Conservation (phyloP, 257 asterid genomes). For the Solanum ahanhuiri region DNA sequence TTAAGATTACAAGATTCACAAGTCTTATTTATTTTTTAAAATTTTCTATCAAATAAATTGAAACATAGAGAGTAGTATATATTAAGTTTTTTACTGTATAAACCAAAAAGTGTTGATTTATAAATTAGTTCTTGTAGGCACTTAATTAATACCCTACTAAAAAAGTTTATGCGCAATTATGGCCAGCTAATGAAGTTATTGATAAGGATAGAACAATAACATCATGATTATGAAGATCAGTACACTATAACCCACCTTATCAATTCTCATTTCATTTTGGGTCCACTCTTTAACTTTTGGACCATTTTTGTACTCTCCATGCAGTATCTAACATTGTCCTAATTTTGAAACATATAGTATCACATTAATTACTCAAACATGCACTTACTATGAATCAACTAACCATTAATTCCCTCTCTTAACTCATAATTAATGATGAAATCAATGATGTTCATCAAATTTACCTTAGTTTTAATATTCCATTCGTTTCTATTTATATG, state of each 20-base stretch:
- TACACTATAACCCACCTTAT: neutral
- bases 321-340: conserved; percentile 20
- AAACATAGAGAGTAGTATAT: no score
- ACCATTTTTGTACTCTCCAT: conserved; percentile 8
- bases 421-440: neutral
- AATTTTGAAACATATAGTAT: conserved; percentile 7
- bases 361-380: conserved; percentile 11
- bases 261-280: conserved; percentile 11
- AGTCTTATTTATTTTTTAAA: no score
- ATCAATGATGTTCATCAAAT: neutral
- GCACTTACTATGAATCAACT: conserved; percentile 2
- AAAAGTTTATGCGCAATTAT: neutral
- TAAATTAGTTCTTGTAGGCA: neutral
- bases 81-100: neutral
- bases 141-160: neutral
- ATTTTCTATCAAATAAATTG: no score
- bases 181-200: conserved; percentile 5
- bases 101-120: neutral
- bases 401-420: neutral
- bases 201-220: conserved; percentile 35
- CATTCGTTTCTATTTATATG: neutral
- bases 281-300: conserved; percentile 19
- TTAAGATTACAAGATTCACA: no score
- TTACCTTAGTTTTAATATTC: neutral
- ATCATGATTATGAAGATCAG: conserved; percentile 38